phyloP scores from a whole-genome alignment of 495 filamentous ascomycete species.

The Hypoxylon subgilvum region DNA sequence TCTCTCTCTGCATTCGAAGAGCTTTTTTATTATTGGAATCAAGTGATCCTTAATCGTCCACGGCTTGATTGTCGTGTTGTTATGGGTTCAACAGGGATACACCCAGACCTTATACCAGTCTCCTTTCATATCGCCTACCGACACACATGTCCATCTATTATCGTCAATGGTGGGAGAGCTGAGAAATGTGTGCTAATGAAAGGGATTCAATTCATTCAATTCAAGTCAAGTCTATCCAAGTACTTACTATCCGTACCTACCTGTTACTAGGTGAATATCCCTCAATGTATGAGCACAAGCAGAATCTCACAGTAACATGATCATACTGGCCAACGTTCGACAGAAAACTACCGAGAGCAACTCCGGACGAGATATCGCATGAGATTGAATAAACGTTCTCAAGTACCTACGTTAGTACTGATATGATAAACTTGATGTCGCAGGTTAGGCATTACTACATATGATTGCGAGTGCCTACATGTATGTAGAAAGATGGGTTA shows the following conservation, averaged over 20 bases:
- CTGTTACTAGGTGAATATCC: conserved; percentile 24
- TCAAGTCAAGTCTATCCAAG: too few species aligned
- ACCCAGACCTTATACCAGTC: conserved; percentile 16
- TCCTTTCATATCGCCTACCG: not conserved
- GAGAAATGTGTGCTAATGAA: conserved; percentile 5
- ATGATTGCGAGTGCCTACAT: not conserved
- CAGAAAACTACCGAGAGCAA: conserved; percentile 24
- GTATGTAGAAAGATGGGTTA: not conserved
- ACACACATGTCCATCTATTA: conserved; percentile 2
- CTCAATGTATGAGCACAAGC: conserved; percentile 6
- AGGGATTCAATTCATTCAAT: not conserved
- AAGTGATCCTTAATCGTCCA: too few species aligned
- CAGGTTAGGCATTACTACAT: not conserved
- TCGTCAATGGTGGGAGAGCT: not conserved
- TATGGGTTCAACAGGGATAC: conserved; percentile 21
- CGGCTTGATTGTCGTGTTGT: conserved; percentile 8
- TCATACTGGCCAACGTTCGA: conserved; percentile 4
- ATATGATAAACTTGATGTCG: not conserved
- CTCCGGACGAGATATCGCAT: conserved; percentile 1
- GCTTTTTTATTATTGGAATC: too few species aligned
- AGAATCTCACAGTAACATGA: conserved; percentile 10
- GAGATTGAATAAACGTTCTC: not conserved
- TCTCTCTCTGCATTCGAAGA: not conserved
- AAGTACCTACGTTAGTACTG: too few species aligned
- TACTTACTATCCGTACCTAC: too few species aligned